Evolutionary conservation across 2,329 filamentous ascomycete genomes (phyloP), one percentile per base, ranked within the genome.

Genomic region (Fusarium coffeatum): DNA sequence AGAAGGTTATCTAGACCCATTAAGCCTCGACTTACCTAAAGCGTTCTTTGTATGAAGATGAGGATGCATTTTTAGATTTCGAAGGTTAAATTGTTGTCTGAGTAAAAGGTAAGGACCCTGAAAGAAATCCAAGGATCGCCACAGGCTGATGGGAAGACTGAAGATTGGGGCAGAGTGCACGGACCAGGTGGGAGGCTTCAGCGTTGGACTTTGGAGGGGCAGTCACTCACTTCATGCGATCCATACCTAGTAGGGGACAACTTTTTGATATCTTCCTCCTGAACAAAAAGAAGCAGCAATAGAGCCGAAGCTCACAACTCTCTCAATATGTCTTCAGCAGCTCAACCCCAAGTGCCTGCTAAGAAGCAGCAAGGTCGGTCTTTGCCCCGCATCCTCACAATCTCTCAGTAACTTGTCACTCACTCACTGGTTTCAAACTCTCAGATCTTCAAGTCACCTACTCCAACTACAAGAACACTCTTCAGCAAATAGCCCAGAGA

Each of bases 21-120:
- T 9, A 7, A 6, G 6, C 11, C 10, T 27, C 37, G 16, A 40
- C 77, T 46, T 87, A 97, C 95, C 94, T 74, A 88, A 86, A 75
- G 97, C 97, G 78, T 97, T 91, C 79, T 96, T 93, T 28, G 93
- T 97, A 79, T 98, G 94, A 4, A 99, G 85, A 83, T 98, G 95
- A 57, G 96, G 97, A 93, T 99, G 96, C 96, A 99, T 99, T 46
- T 75, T 75, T 88, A 79, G 18, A 61, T 48, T 23, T 46, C 41
- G 37, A 42, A n/a, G 34, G 45, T 37, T 48, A 43, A 53, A 20
- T 46, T 59, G 50, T 54, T 68, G 23, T 66, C 37, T 55, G 55
- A 53, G 53, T 47, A 55, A 46, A 59, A 64, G 49, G 57, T 66
- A 59, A 64, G 54, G 57, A 68, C 60, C 63, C 62, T 61, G 57